Percentiles rank a stretch among this genome's conserved stretches.
phyloP scores from a whole-genome alignment of 2,329 filamentous ascomycete genomes.

The Fusarium sp. region DNA sequence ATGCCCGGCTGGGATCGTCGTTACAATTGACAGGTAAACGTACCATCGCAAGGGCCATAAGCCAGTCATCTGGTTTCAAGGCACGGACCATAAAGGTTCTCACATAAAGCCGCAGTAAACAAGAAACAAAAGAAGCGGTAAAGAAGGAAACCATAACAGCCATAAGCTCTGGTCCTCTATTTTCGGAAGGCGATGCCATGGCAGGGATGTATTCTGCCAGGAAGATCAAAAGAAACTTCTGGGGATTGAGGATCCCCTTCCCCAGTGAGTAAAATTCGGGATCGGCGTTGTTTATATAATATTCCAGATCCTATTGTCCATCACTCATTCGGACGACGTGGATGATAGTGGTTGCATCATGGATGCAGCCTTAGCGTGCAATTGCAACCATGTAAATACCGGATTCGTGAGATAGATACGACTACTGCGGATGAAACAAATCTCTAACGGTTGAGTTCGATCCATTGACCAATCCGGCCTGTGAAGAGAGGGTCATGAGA shows the following conservation, averaged over 20 bases:
- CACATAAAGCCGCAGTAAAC: slow-evolving; percentile 49
- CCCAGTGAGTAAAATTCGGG: not conserved
- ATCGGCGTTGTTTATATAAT: not conserved
- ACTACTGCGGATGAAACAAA: not conserved
- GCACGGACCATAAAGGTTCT: slow-evolving; percentile 49
- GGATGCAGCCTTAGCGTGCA: not conserved
- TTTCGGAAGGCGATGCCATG: slow-evolving; percentile 28
- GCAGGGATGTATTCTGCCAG: too few species aligned
- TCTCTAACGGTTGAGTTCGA: not conserved
- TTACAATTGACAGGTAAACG: not conserved
- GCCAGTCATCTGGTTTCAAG: slow-evolving; percentile 53
- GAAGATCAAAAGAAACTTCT: not conserved
- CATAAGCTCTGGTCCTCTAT: slow-evolving; percentile 49
- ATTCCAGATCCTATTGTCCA: not conserved
- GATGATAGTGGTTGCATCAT: not conserved
- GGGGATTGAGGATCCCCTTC: not conserved
- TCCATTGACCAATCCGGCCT: not conserved
- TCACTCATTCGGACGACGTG: too few species aligned
- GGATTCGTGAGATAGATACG: not conserved
- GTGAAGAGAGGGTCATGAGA: too few species aligned
- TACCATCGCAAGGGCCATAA: slow-evolving; percentile 51
- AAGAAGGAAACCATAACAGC: slow-evolving; percentile 49
- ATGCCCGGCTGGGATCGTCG: not conserved
- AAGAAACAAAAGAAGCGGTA: slow-evolving; percentile 40
- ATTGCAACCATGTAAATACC: not conserved